These are phyloP conservation scores for Lichtheimia ornata DNA, from an alignment of 371 early-diverging fungal species.

Conservation along the genomic window DNA sequence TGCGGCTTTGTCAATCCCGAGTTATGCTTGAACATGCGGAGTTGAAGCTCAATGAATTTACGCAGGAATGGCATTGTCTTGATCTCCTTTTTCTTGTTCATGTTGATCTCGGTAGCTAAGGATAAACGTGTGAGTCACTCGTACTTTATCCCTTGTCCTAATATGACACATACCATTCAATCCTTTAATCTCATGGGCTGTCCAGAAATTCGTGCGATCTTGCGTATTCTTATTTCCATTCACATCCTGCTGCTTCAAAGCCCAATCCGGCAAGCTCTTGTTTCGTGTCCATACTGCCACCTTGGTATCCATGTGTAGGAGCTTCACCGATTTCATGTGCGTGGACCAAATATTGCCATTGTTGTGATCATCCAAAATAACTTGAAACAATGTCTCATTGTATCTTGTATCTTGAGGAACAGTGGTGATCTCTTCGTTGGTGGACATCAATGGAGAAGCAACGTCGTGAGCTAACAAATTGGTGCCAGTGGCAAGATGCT, in stretches of 20 bases:
- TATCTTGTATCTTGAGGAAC: constrained; percentile 48
- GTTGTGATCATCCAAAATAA: constrained; percentile 57
- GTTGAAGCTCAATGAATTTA: constrained; percentile 91
- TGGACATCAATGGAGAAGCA: constrained; percentile 92
- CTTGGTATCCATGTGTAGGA: constrained; percentile 80
- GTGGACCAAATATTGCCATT: constrained; percentile 53
- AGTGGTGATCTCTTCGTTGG: constrained; percentile 96
- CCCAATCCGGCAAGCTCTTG: constrained; percentile 93
- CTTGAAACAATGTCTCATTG: constrained; percentile 71
- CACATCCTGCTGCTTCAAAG: constrained; percentile 90
- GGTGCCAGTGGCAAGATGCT: constrained; percentile 67
- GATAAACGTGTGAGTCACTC: background rate
- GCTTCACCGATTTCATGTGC: constrained; percentile 58
- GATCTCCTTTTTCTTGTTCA: constrained; percentile 38
- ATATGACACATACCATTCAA: constrained; percentile 46
- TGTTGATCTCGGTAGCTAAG: constrained; percentile 35
- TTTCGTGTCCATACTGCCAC: constrained; percentile 82
- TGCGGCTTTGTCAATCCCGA: constrained; percentile 87
- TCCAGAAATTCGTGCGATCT: constrained; percentile 81
- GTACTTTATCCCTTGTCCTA: constrained; percentile 1
- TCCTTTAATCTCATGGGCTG: constrained; percentile 67
- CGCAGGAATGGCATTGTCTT: constrained; percentile 66
- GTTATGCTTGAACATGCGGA: constrained; percentile 90
- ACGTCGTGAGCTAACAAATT: constrained; percentile 95
- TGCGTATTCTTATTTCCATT: constrained; percentile 91